Percentiles rank a stretch among this genome's conserved stretches.
These are phyloP conservation scores for Talaromyces proteolyticus DNA, from an alignment of 495 filamentous ascomycete species.

Conservation along the genomic window DNA sequence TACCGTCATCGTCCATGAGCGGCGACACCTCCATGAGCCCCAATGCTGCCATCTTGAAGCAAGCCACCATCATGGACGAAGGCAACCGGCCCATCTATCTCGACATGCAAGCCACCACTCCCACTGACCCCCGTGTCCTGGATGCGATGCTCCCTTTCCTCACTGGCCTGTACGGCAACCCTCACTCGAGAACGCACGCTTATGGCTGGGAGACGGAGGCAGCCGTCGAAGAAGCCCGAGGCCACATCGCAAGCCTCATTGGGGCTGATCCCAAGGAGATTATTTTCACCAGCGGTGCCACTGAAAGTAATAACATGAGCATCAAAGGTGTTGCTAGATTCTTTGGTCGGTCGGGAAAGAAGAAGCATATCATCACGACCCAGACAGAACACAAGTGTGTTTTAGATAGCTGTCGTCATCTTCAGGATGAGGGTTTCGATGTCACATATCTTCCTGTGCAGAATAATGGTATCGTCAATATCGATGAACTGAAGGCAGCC, in stretches of 20 bases:
- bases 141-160: constrained; percentile 96
- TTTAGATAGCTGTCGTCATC: constrained; percentile 89
- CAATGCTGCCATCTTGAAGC: constrained; percentile 80
- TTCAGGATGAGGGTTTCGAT: constrained; percentile 95
- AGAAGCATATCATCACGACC: constrained; percentile 95
- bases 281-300: constrained; percentile 96
- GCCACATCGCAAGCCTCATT: constrained; percentile 77
- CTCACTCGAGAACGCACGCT: constrained; percentile 94
- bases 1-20: constrained; percentile 53
- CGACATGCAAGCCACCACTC: constrained; percentile 98
- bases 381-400: constrained; percentile 99
- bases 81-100: constrained; percentile 93
- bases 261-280: constrained; percentile 97
- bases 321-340: constrained; percentile 97
- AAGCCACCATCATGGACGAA: constrained; percentile 90
- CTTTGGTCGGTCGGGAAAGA: constrained; percentile 87
- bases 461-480: constrained; percentile 72
- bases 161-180: constrained; percentile 92
- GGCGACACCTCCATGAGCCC: constrained; percentile 72
- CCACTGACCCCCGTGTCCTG: constrained; percentile 85
- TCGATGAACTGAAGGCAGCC: constrained; percentile 82
- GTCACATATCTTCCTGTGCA: constrained; percentile 93
- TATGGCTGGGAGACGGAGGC: constrained; percentile 99
- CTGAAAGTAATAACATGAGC: constrained; percentile 99
- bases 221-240: constrained; percentile 79